Conservation (phyloP, 352 stramenopile species). For the Pythium aristosporum region DNA sequence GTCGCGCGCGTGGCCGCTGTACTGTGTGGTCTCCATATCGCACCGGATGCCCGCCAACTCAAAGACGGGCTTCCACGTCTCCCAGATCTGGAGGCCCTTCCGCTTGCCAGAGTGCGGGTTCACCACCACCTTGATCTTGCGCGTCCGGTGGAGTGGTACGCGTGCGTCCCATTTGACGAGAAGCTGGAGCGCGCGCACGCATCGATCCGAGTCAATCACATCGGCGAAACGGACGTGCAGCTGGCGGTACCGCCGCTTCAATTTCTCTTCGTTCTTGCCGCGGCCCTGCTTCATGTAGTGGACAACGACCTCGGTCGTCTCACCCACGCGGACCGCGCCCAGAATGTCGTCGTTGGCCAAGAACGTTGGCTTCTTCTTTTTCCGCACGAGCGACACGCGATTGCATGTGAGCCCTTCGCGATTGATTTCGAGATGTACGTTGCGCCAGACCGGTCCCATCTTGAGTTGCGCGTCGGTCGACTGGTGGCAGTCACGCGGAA, state of each 20-base stretch:
- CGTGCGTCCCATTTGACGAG: slow-evolving; percentile 80
- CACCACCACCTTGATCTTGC: slow-evolving; percentile 75
- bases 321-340: slow-evolving; percentile 48
- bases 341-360: slow-evolving; percentile 71
- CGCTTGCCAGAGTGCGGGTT: slow-evolving; percentile 79
- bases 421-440: slow-evolving; percentile 61
- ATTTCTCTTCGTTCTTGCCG: slow-evolving; percentile 50
- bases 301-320: slow-evolving; percentile 38
- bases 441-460: slow-evolving; percentile 49
- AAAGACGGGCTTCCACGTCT: slow-evolving; percentile 70
- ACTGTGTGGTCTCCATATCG: slow-evolving; percentile 71
- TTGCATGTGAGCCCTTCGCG: slow-evolving; percentile 60
- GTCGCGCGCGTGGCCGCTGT: slow-evolving; percentile 67
- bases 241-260: slow-evolving; percentile 55
- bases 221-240: slow-evolving; percentile 37
- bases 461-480: slow-evolving; percentile 39
- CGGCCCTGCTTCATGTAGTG: slow-evolving; percentile 66
- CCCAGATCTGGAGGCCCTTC: slow-evolving; percentile 65
- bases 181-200: slow-evolving; percentile 68
- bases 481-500: slow-evolving; percentile 44
- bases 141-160: slow-evolving; percentile 62
- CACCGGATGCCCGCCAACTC: slow-evolving; percentile 74
- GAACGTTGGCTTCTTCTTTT: slow-evolving; percentile 42
- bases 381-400: slow-evolving; percentile 54
- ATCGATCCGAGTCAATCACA: slow-evolving; percentile 32